phyloP scores from a whole-genome alignment of 257 asterid genomes.

The Ehretia macrophylla region DNA sequence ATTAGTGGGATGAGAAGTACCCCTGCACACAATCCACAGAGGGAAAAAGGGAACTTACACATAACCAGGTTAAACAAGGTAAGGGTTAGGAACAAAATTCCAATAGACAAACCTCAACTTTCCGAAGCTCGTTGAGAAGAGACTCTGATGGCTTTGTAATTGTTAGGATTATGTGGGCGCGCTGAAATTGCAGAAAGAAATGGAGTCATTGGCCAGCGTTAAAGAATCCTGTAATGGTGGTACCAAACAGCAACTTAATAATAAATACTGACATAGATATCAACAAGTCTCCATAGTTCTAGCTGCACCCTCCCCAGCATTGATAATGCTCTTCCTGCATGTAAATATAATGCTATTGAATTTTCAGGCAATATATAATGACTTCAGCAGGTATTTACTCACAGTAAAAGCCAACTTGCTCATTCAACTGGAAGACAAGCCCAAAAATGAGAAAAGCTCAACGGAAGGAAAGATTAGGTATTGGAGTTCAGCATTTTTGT shows the following conservation, averaged over 20 bases:
- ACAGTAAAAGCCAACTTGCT: too few relatives aligned
- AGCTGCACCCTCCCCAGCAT: constrained; percentile 77
- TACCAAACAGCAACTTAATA: not conserved
- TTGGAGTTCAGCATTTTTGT: too few relatives aligned
- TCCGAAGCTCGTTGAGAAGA: constrained; percentile 88
- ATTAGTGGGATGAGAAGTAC: too few relatives aligned
- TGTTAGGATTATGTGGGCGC: constrained; percentile 72
- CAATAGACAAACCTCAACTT: constrained; percentile 77
- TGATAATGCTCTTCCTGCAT: constrained; percentile 70
- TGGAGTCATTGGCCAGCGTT: constrained; percentile 16
- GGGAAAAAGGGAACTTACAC: too few relatives aligned
- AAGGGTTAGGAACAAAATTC: constrained; percentile 6
- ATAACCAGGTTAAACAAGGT: constrained; percentile 4
- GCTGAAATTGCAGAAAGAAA: constrained; percentile 50
- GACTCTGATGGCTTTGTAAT: constrained; percentile 95
- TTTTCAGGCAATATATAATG: not conserved
- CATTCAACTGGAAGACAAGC: too few relatives aligned
- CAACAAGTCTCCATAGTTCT: constrained; percentile 84
- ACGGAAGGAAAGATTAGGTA: too few relatives aligned
- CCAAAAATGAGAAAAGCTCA: too few relatives aligned
- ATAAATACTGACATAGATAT: constrained; percentile 59
- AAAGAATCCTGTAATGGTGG: not conserved
- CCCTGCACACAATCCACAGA: too few relatives aligned
- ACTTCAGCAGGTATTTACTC: not conserved
- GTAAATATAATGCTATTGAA: constrained; percentile 2